phyloP scores from a whole-genome alignment of 352 stramenopile species.

The Pythium brachiatum region DNA sequence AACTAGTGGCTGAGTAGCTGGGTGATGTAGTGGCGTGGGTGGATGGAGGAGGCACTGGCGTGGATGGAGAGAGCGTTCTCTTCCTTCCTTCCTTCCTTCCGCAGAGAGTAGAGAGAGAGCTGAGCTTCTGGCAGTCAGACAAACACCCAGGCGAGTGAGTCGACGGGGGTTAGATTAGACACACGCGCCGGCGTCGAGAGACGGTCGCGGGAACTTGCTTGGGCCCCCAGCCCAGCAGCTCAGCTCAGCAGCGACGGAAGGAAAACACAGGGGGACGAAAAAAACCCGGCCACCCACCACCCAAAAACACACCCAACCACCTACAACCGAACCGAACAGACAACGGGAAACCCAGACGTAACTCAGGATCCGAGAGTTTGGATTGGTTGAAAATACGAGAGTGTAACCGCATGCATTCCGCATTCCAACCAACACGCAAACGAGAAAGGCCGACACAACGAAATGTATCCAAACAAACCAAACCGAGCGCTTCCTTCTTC shows the following conservation, averaged over 20 bases:
- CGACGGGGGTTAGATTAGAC: background rate
- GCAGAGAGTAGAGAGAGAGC: background rate
- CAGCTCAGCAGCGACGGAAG: slow-evolving; percentile 2
- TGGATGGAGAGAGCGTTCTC: background rate
- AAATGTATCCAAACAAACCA: background rate
- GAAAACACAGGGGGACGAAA: background rate
- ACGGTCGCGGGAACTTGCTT: slow-evolving; percentile 7
- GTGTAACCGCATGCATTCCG: slow-evolving; percentile 8
- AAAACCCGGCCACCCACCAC: background rate
- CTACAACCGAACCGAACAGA: background rate
- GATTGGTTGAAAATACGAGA: background rate
- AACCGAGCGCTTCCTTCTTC: too few relatives aligned
- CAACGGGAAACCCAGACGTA: background rate
- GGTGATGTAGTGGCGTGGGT: slow-evolving; percentile 1
- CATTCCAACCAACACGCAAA: slow-evolving; percentile 1
- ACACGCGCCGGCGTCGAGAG: background rate
- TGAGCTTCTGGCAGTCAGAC: slow-evolving; percentile 1
- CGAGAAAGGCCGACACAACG: background rate
- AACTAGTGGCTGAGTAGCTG: background rate
- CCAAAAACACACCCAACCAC: background rate
- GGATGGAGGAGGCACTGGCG: background rate
- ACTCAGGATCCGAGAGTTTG: background rate
- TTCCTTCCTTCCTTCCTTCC: background rate
- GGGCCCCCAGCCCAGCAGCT: slow-evolving; percentile 1
- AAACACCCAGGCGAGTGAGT: background rate